phyloP scores from a whole-genome alignment of 2,329 filamentous ascomycete genomes.

The Phyllosticta citriasiana region DNA sequence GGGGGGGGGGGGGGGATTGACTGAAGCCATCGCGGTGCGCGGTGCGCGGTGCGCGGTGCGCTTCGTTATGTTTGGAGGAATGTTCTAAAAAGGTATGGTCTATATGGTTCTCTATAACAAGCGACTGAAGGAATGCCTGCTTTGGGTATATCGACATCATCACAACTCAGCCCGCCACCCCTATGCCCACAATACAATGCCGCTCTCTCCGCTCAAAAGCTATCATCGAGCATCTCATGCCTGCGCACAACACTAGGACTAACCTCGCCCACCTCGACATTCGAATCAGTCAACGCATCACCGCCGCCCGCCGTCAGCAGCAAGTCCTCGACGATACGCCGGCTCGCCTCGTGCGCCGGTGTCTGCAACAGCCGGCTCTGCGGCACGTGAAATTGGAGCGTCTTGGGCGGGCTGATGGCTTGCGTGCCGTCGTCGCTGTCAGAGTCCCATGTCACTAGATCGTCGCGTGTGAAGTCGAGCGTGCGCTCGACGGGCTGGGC shows the following conservation, averaged over 20 bases:
- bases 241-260: constrained; percentile 39
- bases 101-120: not conserved
- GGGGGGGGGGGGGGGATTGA: no score
- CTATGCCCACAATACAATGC: not conserved
- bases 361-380: constrained; percentile 71
- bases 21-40: no score
- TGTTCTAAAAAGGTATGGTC: not conserved
- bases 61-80: no score
- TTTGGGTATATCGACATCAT: not conserved
- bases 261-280: constrained; percentile 27
- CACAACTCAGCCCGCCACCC: not conserved
- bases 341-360: constrained; percentile 70
- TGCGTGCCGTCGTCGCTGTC: constrained; percentile 49
- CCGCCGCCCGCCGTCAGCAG: constrained; percentile 61
- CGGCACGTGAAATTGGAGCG: constrained; percentile 74
- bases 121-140: not conserved
- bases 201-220: constrained; percentile 24
- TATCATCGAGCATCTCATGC: constrained; percentile 38
- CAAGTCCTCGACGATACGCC: constrained; percentile 71
- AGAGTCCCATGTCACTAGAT: constrained; percentile 51
- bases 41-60: no score
- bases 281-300: constrained; percentile 37
- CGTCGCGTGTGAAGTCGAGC: constrained; percentile 1
- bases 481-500: not conserved
- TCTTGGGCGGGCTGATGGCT: constrained; percentile 78